Percentiles rank a stretch among this genome's conserved stretches.
Conservation (phyloP, 768 basidiomycete species). For the Tricholoma matsutake region DNA sequence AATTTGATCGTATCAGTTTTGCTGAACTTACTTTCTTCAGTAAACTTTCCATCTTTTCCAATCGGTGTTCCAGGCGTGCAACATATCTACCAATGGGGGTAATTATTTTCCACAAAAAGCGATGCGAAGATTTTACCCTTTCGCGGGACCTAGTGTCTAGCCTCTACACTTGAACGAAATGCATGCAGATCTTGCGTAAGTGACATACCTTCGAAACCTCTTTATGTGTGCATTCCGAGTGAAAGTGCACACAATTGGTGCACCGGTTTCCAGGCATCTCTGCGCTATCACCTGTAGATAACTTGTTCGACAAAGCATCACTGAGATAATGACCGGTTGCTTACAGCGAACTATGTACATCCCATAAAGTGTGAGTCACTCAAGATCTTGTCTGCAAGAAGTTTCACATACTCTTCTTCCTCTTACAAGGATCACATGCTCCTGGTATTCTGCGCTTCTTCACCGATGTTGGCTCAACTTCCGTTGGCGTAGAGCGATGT, state of each 20-base stretch:
- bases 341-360: constrained; percentile 35
- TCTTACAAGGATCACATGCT: constrained; percentile 71
- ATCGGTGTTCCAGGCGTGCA: constrained; percentile 56
- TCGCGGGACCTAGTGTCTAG: constrained; percentile 58
- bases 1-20: neutral
- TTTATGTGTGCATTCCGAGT: constrained; percentile 62
- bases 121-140: constrained; percentile 38
- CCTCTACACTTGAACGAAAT: neutral
- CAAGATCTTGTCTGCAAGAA: neutral
- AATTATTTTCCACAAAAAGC: neutral
- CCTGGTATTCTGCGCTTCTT: constrained; percentile 63
- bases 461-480: constrained; percentile 3
- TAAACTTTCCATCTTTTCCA: constrained; percentile 64
- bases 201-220: constrained; percentile 59
- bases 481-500: neutral
- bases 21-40: constrained; percentile 42
- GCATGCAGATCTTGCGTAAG: neutral
- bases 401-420: constrained; percentile 59
- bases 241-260: constrained; percentile 58
- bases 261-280: constrained; percentile 61
- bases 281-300: constrained; percentile 61
- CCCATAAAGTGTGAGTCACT: neutral
- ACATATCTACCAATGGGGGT: constrained; percentile 47
- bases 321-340: constrained; percentile 3
- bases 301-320: constrained; percentile 34